Evolutionary conservation across 495 filamentous ascomycete species (phyloP).

Genomic region (Chaetomium tenue): DNA sequence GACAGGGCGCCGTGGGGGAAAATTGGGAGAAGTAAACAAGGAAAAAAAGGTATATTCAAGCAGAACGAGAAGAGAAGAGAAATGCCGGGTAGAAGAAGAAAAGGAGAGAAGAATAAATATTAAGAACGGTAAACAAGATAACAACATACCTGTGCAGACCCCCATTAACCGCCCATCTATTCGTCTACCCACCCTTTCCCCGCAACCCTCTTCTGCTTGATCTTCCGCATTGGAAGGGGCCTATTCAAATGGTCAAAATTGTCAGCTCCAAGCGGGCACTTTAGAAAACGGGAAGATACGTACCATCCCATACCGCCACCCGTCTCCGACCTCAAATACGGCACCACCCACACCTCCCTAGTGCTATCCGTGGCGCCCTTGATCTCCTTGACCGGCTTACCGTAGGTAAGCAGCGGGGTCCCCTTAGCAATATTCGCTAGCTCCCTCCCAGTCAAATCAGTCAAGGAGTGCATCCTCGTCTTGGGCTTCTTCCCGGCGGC

Average conservation of each 20-base stretch:
- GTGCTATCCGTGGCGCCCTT: constrained; percentile 49
- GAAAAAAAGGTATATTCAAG: too few relatives aligned
- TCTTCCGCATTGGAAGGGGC: constrained; percentile 79
- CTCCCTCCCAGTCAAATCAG: constrained; percentile 68
- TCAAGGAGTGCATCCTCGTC: constrained; percentile 86
- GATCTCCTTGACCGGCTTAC: constrained; percentile 82
- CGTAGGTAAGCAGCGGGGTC: constrained; percentile 79
- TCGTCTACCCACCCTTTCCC: constrained; percentile 73
- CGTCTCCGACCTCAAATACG: constrained; percentile 63
- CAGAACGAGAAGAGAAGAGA: too few relatives aligned
- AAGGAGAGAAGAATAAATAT: neutral
- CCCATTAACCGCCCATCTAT: constrained; percentile 3
- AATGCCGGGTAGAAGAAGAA: neutral
- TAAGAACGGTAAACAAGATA: neutral
- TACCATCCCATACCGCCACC: constrained; percentile 62
- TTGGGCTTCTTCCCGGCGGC: constrained; percentile 59
- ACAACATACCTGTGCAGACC: neutral
- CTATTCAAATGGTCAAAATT: neutral
- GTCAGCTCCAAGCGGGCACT: too few relatives aligned
- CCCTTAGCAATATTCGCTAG: constrained; percentile 79
- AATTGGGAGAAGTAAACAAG: too few relatives aligned
- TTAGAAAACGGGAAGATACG: neutral
- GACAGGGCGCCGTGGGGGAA: neutral
- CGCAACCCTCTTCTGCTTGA: constrained; percentile 70
- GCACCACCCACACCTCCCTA: constrained; percentile 80